phyloP scores from a whole-genome alignment of 805 yeast genomes.

The Saturnispora quitensis region DNA sequence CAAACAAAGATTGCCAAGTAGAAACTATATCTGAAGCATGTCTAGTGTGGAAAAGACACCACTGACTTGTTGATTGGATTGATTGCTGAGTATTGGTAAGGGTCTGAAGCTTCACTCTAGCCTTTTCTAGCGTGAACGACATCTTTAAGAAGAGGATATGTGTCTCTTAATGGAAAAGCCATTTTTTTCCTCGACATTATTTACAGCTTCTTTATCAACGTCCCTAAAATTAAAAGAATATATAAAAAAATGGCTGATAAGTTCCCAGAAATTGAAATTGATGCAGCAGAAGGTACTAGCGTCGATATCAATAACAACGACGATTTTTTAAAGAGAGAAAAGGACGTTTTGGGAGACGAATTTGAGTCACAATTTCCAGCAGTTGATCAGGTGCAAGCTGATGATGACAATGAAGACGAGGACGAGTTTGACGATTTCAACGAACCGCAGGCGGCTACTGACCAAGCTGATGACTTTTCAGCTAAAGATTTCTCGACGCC shows the following conservation, averaged over 20 bases:
- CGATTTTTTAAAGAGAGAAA: constrained; percentile 62
- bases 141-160: constrained; percentile 15
- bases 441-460: constrained; percentile 4
- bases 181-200: background rate
- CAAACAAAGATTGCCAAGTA: constrained; percentile 11
- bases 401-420: constrained; percentile 27
- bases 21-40: constrained; percentile 40
- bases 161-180: background rate
- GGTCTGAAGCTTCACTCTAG: constrained; percentile 36
- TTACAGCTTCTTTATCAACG: background rate
- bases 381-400: constrained; percentile 39
- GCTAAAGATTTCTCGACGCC: background rate
- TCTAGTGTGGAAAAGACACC: constrained; percentile 60
- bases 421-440: constrained; percentile 50
- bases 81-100: constrained; percentile 59
- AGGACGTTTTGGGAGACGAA: constrained; percentile 60
- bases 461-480: background rate
- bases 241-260: constrained; percentile 52
- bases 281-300: constrained; percentile 23
- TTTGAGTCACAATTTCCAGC: constrained; percentile 43
- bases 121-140: constrained; percentile 46
- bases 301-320: constrained; percentile 25
- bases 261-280: constrained; percentile 56
- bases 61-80: constrained; percentile 65
- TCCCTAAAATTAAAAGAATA: background rate